A percentile compares a stretch with the other conserved stretches of the same genome.
These are phyloP conservation scores for Theobroma cacao DNA, from an alignment of 345 rosid species.

Conservation along the genomic window DNA sequence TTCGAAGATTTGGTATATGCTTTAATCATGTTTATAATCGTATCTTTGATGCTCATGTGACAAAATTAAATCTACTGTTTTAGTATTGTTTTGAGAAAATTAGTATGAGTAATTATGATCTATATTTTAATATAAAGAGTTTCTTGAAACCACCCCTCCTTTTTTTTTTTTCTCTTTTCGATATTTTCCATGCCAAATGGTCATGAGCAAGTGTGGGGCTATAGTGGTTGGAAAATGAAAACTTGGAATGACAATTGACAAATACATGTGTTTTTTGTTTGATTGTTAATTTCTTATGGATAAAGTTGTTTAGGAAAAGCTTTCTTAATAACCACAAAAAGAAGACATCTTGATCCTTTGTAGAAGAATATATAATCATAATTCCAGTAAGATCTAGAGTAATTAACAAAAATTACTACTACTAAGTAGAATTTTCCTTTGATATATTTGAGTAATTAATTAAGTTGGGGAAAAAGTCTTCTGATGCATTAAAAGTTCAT, in stretches of 20 bases:
- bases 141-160: neutral
- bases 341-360: neutral
- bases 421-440: neutral
- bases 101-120: neutral
- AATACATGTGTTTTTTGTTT: neutral
- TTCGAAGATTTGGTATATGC: conserved; percentile 3
- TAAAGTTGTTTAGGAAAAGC: neutral
- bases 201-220: neutral
- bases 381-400: neutral
- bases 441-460: neutral
- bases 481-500: neutral
- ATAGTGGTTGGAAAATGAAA: neutral
- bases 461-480: neutral
- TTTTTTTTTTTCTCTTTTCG: neutral
- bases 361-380: neutral
- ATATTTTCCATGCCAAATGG: neutral
- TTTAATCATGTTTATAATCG: neutral
- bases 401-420: neutral
- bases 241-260: neutral
- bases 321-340: neutral
- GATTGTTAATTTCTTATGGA: neutral
- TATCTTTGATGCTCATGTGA: neutral
- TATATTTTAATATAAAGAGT: neutral
- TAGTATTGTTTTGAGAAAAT: neutral
- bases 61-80: neutral